phyloP scores from a whole-genome alignment of 1,284 basidiomycete genomes.

The Bondarzewia mesenterica region DNA sequence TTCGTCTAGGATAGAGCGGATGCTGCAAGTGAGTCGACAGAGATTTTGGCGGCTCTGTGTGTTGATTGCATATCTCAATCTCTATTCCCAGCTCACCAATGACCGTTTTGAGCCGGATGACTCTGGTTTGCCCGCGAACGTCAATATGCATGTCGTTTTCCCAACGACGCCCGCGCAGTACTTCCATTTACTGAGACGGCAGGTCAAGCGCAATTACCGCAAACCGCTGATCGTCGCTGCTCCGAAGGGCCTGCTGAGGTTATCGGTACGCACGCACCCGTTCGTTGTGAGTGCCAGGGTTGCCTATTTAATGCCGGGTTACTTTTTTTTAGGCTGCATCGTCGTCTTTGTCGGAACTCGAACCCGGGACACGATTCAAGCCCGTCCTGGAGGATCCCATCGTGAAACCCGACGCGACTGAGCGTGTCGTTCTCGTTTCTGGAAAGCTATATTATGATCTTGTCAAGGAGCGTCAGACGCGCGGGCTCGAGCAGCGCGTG shows the following conservation, averaged over 20 bases:
- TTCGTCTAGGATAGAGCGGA: conserved; percentile 76
- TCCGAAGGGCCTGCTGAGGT: conserved; percentile 75
- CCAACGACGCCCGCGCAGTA: conserved; percentile 86
- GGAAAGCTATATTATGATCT: conserved; percentile 90
- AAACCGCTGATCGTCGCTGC: conserved; percentile 79
- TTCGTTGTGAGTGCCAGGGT: too few relatives aligned
- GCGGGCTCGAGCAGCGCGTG: conserved; percentile 39
- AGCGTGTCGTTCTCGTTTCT: conserved; percentile 55
- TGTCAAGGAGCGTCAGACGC: conserved; percentile 53
- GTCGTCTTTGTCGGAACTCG: conserved; percentile 60
- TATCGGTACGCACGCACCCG: conserved; percentile 45
- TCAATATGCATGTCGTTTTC: conserved; percentile 79
- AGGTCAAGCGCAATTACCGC: conserved; percentile 77
- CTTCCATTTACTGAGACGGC: conserved; percentile 81
- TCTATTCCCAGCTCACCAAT: conserved; percentile 58
- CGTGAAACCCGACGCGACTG: conserved; percentile 22
- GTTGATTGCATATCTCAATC: too few relatives aligned
- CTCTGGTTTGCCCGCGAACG: conserved; percentile 32
- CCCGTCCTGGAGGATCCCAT: conserved; percentile 59
- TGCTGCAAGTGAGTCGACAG: conserved; percentile 59
- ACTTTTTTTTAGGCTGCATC: conserved; percentile 53
- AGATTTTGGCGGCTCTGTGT: too few relatives aligned
- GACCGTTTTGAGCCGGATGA: conserved; percentile 46
- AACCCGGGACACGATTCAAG: conserved; percentile 56
- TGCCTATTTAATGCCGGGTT: neutral